These are phyloP conservation scores for Suillus occidentalis DNA, from an alignment of 768 basidiomycete species.

Conservation along the genomic window DNA sequence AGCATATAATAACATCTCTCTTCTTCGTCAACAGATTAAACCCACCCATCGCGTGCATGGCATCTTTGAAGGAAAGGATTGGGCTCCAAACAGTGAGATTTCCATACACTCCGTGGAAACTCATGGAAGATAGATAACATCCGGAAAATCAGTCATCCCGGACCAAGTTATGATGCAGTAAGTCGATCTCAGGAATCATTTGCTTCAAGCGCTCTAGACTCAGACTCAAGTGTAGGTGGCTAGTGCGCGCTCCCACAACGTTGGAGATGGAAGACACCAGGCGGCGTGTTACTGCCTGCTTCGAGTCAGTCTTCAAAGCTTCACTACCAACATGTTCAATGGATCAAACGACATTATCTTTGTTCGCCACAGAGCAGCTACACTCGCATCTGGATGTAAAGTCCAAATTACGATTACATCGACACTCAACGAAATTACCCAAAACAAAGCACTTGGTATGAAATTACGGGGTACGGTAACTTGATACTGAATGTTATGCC, in stretches of 20 bases:
- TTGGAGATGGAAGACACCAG: constrained; percentile 53
- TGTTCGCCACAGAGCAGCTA: constrained; percentile 48
- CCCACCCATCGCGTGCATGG: constrained; percentile 76
- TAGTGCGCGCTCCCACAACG: constrained; percentile 63
- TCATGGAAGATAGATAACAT: not conserved
- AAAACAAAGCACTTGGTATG: constrained; percentile 60
- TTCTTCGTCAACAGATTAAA: constrained; percentile 75
- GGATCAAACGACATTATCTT: not conserved
- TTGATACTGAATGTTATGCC: not conserved
- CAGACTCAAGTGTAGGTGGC: constrained; percentile 44
- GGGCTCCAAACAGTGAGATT: constrained; percentile 62
- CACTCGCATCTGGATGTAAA: constrained; percentile 59
- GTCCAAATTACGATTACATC: constrained; percentile 38
- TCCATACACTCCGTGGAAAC: not conserved
- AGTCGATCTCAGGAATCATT: constrained; percentile 18
- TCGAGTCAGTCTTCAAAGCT: constrained; percentile 45
- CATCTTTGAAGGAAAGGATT: constrained; percentile 68
- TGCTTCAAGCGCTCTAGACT: not conserved
- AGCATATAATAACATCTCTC: constrained; percentile 74
- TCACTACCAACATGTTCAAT: not conserved
- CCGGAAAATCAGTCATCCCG: constrained; percentile 58
- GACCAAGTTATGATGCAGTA: constrained; percentile 71
- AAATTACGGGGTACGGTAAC: not conserved
- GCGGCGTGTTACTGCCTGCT: constrained; percentile 63
- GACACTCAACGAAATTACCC: constrained; percentile 52